These are phyloP conservation scores for Ophiorrhiza pumila DNA, from an alignment of 257 asterid species.

Conservation along the genomic window DNA sequence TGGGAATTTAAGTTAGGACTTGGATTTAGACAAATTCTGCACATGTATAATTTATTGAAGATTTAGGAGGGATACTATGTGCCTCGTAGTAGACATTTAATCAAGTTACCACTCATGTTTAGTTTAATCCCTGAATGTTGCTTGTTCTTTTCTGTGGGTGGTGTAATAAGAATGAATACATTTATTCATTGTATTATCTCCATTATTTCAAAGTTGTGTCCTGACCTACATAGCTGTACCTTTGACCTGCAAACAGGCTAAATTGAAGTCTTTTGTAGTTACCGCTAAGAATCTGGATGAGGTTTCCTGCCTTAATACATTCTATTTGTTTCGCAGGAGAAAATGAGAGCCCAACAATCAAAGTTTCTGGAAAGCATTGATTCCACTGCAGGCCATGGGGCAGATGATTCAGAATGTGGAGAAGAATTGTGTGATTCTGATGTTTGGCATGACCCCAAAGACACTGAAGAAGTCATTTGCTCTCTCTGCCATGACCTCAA, in stretches of 20 bases:
- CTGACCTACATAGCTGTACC: background rate
- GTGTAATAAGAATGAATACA: background rate
- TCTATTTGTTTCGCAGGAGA: constrained; percentile 56
- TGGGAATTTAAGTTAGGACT: background rate
- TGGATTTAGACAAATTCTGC: background rate
- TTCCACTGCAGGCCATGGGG: constrained; percentile 52
- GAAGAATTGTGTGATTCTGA: constrained; percentile 48
- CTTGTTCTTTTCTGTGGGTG: background rate
- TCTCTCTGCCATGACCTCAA: constrained; percentile 85
- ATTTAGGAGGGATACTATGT: background rate
- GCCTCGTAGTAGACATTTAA: background rate
- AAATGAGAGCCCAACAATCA: constrained; percentile 85
- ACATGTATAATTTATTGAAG: background rate
- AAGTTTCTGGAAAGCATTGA: constrained; percentile 72
- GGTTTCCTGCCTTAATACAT: constrained; percentile 11
- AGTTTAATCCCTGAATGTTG: background rate
- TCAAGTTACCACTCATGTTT: background rate
- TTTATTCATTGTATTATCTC: background rate
- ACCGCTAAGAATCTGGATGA: constrained; percentile 7
- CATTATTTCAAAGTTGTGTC: background rate
- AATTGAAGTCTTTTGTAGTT: background rate
- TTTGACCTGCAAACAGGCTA: background rate
- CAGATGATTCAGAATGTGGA: constrained; percentile 48
- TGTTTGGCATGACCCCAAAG: constrained; percentile 36
- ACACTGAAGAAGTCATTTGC: constrained; percentile 62